Base-by-base conservation (phyloP, 192 early-diverging fungal species). In the Funneliformis mosseae region DNA sequence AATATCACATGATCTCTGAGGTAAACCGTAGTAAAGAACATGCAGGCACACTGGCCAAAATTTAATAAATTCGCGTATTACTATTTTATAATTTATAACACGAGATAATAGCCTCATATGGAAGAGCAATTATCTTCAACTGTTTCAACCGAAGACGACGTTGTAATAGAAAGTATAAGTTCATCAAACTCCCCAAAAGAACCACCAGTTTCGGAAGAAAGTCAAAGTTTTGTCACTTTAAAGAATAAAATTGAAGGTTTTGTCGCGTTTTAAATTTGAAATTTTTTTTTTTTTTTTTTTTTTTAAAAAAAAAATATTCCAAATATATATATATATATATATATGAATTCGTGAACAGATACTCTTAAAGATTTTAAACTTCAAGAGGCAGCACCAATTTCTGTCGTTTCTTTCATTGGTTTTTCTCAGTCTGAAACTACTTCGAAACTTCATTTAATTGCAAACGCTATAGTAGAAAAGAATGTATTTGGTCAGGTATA, bases 381-480 rank as follows among this genome's bases (percentile, higher is more conserved):
- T 67, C 27, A 43, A 46, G 63, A 66, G 5, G 25, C 28, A 21
- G 21, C 63, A 1, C 25, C 63, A 8, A 21, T 78, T 23, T 78
- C 77, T 18, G 64, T 78, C 48, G 77, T 78, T 8, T n/a, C 77
- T n/a, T 78, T 78, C 46, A 38, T 78, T 67, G 77, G 77, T 1
- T 67, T 78, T 27, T 46, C 77, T 45, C 62, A 78, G 16, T 45
- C 16, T 18, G 77, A 39, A 43, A 78, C 42, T 28, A 78, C 77
- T 14, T n/a, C 77, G n/a, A 78, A 78, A 9, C 23, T 78, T 12
- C 33, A 16, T 46, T 78, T 63, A 27, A 48, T 78, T 48, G 77
- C 77, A 8, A 78, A 78, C 48, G 48, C 77, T 23, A 78, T 78
- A 9, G 45, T 78, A 25, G 77, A 78, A 48, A 78, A 67, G 61